Conservation (phyloP, 495 filamentous ascomycete species). For the Tuber borchii region DNA sequence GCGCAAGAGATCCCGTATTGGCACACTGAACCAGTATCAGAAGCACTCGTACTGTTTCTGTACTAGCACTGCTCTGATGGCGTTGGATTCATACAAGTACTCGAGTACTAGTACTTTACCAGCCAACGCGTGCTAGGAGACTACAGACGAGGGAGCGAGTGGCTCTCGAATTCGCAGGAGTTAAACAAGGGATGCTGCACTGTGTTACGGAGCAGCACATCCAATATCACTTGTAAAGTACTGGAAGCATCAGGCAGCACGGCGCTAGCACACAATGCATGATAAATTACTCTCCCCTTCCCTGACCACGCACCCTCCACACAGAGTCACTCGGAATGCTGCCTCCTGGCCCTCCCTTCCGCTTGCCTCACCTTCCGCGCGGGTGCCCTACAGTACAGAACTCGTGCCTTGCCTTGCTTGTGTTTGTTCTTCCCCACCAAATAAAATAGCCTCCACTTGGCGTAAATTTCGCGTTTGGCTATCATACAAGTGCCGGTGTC, state of each 20-base stretch:
- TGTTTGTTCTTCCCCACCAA: constrained; percentile 8
- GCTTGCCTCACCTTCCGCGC: constrained; percentile 1
- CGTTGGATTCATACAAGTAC: neutral
- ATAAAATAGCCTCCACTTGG: neutral
- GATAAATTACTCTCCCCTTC: no score
- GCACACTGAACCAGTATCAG: neutral
- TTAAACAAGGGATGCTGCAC: neutral
- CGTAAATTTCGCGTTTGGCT: neutral
- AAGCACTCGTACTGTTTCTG: neutral
- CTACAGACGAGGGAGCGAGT: neutral
- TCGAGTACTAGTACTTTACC: no score
- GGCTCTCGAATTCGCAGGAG: neutral
- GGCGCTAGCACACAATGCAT: no score
- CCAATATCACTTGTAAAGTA: no score
- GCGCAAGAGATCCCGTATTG: neutral
- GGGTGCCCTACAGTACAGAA: neutral
- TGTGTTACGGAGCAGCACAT: neutral
- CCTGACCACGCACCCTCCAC: neutral
- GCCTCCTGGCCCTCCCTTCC: constrained; percentile 7
- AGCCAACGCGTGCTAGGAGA: no score
- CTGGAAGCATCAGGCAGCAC: neutral
- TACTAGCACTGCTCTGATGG: neutral
- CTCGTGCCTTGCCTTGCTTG: constrained; percentile 1
- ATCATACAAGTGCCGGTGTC: neutral
- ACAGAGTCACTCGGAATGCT: neutral